A percentile compares a stretch with the other conserved stretches of the same genome.
phyloP scores from a whole-genome alignment of 2,329 filamentous ascomycete species.

The Fulvia fulva region DNA sequence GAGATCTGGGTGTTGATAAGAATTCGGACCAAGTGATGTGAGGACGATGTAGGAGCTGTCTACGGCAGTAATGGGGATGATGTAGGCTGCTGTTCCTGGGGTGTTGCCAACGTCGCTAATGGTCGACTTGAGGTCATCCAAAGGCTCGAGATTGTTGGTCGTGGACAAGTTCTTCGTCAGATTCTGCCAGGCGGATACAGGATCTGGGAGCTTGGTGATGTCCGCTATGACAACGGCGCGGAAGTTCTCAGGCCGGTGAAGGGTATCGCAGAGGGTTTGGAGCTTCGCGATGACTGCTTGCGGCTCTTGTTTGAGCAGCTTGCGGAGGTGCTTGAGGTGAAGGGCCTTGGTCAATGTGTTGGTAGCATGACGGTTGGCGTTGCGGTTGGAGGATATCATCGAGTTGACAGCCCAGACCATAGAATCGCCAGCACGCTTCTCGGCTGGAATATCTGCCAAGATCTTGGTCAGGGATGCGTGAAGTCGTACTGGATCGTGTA shows the following conservation, averaged over 20 bases:
- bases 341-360: conserved; percentile 80
- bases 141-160: conserved; percentile 59
- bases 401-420: conserved; percentile 62
- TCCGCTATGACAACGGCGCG: conserved; percentile 81
- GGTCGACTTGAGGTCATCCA: conserved; percentile 66
- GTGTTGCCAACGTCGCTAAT: conserved; percentile 70
- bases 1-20: conserved; percentile 70
- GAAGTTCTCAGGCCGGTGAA: conserved; percentile 82
- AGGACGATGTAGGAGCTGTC: conserved; percentile 87
- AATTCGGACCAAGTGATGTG: conserved; percentile 68
- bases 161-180: conserved; percentile 54
- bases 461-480: conserved; percentile 69
- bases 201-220: conserved; percentile 66
- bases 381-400: conserved; percentile 74
- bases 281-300: conserved; percentile 72
- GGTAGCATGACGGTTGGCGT: conserved; percentile 72
- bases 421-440: conserved; percentile 76
- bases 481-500: conserved; percentile 72
- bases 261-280: conserved; percentile 66
- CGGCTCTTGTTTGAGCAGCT: conserved; percentile 72
- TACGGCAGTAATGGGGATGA: conserved; percentile 86
- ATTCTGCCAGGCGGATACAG: conserved; percentile 73
- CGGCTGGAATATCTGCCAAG: conserved; percentile 84
- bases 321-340: conserved; percentile 81
- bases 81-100: conserved; percentile 70